phyloP scores from a whole-genome alignment of 352 stramenopile genomes.

The Phytopythium montanum region DNA sequence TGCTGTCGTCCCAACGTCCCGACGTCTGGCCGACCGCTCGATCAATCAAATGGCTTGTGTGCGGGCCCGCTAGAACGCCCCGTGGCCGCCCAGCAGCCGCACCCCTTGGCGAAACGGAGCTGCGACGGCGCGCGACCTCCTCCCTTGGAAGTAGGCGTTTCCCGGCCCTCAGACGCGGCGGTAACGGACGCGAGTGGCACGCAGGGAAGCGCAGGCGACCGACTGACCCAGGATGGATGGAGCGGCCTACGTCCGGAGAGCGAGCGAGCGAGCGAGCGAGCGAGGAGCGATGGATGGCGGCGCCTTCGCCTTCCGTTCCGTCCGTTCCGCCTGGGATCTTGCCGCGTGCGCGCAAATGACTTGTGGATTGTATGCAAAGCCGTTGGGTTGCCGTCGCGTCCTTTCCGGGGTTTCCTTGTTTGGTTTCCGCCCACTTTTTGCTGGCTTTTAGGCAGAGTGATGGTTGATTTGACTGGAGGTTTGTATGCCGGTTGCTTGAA shows the following conservation, averaged over 20 bases:
- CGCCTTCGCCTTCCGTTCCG: too few relatives aligned
- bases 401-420: neutral
- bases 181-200: too few relatives aligned
- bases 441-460: constrained; percentile 3
- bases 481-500: neutral
- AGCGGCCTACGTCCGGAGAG: too few relatives aligned
- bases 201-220: too few relatives aligned
- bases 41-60: constrained; percentile 3
- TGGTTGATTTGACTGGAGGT: neutral
- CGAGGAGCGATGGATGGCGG: too few relatives aligned
- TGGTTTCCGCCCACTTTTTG: neutral
- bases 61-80: neutral
- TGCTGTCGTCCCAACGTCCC: neutral
- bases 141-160: neutral
- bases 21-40: constrained; percentile 1
- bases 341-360: neutral
- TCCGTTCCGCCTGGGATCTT: constrained; percentile 1
- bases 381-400: neutral
- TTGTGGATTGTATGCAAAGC: neutral
- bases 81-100: neutral
- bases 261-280: too few relatives aligned
- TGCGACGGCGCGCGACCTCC: neutral
- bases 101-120: neutral
- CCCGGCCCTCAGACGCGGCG: neutral
- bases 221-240: too few relatives aligned